Percentiles rank a stretch among this genome's conserved stretches.
These are phyloP conservation scores for Tanacetum coccineum DNA, from an alignment of 129 eudicot genomes.

Conservation along the genomic window DNA sequence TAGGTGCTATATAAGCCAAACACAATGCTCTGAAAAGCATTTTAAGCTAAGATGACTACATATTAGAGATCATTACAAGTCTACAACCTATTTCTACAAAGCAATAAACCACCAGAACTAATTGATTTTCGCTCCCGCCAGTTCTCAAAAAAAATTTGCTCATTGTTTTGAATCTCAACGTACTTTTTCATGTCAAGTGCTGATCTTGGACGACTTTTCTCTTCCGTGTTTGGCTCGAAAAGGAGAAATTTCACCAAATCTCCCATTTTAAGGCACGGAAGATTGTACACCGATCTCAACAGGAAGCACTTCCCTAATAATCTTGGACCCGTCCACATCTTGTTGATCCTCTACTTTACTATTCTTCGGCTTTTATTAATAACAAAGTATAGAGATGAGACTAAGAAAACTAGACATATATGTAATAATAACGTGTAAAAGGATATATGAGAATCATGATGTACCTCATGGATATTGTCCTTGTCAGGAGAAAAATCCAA, in stretches of 20 bases:
- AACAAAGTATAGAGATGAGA: too few relatives aligned
- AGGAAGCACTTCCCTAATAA: slow-evolving; percentile 36
- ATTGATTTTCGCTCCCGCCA: slow-evolving; percentile 40
- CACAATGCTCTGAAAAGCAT: neutral
- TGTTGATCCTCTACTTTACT: slow-evolving; percentile 45
- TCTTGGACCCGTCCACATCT: slow-evolving; percentile 44
- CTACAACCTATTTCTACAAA: slow-evolving; percentile 30
- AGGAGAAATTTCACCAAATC: slow-evolving; percentile 18
- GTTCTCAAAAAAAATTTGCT: slow-evolving; percentile 47
- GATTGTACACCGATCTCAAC: slow-evolving; percentile 12
- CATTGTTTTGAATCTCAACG: slow-evolving; percentile 28
- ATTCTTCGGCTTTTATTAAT: slow-evolving; percentile 2
- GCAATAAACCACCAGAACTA: slow-evolving; percentile 47
- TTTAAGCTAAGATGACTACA: too few relatives aligned
- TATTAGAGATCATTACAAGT: neutral
- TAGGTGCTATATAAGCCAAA: neutral
- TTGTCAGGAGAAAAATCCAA: slow-evolving; percentile 48
- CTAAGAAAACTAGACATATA: neutral
- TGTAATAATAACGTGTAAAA: neutral
- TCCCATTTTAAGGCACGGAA: neutral
- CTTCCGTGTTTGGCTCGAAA: slow-evolving; percentile 19
- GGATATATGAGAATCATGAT: neutral
- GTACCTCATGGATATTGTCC: slow-evolving; percentile 7
- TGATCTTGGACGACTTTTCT: slow-evolving; percentile 13
- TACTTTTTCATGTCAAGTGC: slow-evolving; percentile 44